Evolutionary conservation across 2,329 filamentous ascomycete species (phyloP).

Genomic region (Incumbomyces delicatus): DNA sequence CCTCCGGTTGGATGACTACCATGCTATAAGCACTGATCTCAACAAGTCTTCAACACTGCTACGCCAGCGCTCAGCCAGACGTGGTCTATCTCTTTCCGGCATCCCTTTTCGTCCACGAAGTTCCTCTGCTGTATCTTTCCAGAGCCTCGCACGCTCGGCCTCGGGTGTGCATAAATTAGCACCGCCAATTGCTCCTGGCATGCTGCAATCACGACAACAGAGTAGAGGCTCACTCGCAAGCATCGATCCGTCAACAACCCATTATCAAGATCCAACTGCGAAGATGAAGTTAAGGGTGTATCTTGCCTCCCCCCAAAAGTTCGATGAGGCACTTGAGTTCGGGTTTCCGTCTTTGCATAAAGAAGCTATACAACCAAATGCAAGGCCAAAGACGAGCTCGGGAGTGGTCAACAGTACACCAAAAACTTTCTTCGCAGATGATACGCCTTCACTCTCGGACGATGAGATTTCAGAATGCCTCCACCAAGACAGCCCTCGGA

Average conservation of each 20-base stretch:
- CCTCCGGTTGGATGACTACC: constrained; percentile 61
- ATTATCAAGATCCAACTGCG: constrained; percentile 86
- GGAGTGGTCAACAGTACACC: constrained; percentile 37
- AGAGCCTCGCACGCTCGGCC: constrained; percentile 41
- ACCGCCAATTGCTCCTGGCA: constrained; percentile 22
- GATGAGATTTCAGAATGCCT: constrained; percentile 23
- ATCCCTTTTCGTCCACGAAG: constrained; percentile 50
- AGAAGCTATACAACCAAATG: constrained; percentile 11
- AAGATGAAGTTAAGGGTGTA: constrained; percentile 77
- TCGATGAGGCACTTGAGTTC: constrained; percentile 89
- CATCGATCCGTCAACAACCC: constrained; percentile 63
- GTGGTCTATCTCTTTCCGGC: constrained; percentile 62
- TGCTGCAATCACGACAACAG: constrained; percentile 23
- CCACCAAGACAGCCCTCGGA: constrained; percentile 20
- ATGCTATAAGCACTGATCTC: constrained; percentile 50
- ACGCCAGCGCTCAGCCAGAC: constrained; percentile 48
- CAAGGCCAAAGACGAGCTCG: constrained; percentile 23
- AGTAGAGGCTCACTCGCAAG: constrained; percentile 38
- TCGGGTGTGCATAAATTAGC: constrained; percentile 23
- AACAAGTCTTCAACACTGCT: constrained; percentile 22
- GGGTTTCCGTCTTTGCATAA: constrained; percentile 57
- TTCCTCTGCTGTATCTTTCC: constrained; percentile 32
- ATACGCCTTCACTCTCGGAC: constrained; percentile 36
- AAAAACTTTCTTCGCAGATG: constrained; percentile 43
- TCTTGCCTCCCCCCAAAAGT: constrained; percentile 82